phyloP scores from a whole-genome alignment of 2,329 filamentous ascomycete species.

The Curvularia sp. region DNA sequence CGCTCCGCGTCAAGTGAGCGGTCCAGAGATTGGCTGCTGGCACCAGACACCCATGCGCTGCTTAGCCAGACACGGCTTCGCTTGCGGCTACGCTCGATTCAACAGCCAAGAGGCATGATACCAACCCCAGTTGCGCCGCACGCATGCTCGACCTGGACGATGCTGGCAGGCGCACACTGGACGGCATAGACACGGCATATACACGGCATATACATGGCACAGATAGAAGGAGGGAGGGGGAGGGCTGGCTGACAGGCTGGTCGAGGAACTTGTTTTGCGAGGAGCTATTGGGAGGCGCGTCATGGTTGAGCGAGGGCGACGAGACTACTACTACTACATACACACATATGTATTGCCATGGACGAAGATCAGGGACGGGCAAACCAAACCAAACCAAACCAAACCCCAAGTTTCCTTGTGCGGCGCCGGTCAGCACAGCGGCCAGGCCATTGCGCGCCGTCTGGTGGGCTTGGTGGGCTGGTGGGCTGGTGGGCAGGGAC shows the following conservation, averaged over 20 bases:
- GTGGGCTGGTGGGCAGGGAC: conserved; percentile 16
- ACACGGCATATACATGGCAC: no score
- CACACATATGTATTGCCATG: no score
- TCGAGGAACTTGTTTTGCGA: no score
- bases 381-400: conserved; percentile 5
- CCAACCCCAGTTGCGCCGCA: conserved; percentile 21
- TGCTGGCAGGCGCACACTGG: conserved; percentile 15
- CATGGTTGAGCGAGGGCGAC: conserved; percentile 9
- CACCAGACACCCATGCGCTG: background rate
- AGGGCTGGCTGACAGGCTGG: background rate
- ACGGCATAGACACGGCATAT: no score
- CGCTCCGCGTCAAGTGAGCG: conserved; percentile 23
- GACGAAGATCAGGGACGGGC: conserved; percentile 14
- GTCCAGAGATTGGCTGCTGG: conserved; percentile 8
- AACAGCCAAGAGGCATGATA: conserved; percentile 30
- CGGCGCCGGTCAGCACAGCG: conserved; percentile 14
- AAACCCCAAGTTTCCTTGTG: conserved; percentile 3
- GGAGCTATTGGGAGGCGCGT: background rate
- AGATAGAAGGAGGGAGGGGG: background rate
- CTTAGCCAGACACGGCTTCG: conserved; percentile 7
- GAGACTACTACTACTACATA: no score
- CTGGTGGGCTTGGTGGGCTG: no score
- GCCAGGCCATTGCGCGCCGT: no score
- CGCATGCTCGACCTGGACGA: conserved; percentile 22
- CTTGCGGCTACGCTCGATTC: conserved; percentile 18